These are phyloP conservation scores for Corymbia citriodora DNA, from an alignment of 441 rosid species.

Conservation along the genomic window DNA sequence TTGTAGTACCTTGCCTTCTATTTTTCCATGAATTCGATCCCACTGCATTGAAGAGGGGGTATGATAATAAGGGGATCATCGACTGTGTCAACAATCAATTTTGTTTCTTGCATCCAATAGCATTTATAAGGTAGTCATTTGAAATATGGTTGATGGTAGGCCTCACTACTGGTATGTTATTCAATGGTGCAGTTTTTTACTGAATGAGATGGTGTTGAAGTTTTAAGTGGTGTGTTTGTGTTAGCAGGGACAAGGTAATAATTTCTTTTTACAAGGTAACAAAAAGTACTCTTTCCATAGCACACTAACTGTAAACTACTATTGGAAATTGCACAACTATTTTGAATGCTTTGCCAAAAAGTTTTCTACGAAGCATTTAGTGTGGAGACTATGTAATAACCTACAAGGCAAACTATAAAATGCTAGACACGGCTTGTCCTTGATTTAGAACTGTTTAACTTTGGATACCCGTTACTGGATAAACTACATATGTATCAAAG, in stretches of 20 bases:
- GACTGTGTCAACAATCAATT: conserved; percentile 93
- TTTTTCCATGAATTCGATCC: conserved; percentile 97
- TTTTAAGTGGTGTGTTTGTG: conserved; percentile 89
- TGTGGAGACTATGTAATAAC: not conserved
- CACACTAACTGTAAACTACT: not conserved
- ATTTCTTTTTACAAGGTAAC: not conserved
- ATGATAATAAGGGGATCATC: conserved; percentile 90
- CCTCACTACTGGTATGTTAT: not conserved
- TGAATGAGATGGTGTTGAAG: conserved; percentile 75
- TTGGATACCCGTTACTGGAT: not conserved
- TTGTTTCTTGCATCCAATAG: conserved; percentile 21
- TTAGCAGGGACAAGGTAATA: conserved; percentile 85
- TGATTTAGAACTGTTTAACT: not conserved
- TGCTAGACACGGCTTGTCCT: not conserved
- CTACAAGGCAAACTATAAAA: not conserved
- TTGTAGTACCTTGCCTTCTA: conserved; percentile 87
- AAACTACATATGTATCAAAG: not conserved
- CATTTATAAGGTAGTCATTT: not conserved
- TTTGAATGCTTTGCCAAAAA: not conserved
- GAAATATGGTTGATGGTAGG: not conserved
- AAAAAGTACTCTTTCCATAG: not conserved
- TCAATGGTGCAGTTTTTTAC: not conserved
- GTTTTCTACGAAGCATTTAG: not conserved
- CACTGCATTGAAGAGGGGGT: conserved; percentile 93
- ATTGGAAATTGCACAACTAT: not conserved